Percentiles rank a stretch among this genome's conserved stretches.
Evolutionary conservation across 805 yeast species (phyloP).

Genomic region (Kuraishia capsulata): DNA sequence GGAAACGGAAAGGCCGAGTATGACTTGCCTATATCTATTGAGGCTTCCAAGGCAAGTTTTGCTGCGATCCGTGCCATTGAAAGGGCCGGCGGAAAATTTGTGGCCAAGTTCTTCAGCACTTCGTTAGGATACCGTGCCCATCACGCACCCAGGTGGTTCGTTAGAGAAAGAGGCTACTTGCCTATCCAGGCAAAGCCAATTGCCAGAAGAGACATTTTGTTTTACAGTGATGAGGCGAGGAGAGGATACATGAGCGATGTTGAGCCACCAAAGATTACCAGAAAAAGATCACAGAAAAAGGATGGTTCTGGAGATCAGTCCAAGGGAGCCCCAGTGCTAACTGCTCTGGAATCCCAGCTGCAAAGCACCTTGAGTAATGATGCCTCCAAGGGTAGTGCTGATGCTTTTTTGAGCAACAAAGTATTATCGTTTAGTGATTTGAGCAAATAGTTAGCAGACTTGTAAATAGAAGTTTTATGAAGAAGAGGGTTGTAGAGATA

Average conservation of each 20-base stretch:
- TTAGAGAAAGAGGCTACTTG: conserved; percentile 63
- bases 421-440: conserved; percentile 16
- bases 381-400: conserved; percentile 5
- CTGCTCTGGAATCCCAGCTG: conserved; percentile 14
- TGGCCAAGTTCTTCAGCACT: conserved; percentile 60
- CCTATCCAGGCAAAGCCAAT: conserved; percentile 86
- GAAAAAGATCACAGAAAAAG: conserved; percentile 6
- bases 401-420: conserved; percentile 14
- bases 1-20: conserved; percentile 49
- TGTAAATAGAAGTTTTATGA: background rate
- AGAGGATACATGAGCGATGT: conserved; percentile 65
- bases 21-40: conserved; percentile 60
- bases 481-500: too few species aligned
- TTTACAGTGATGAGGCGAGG: conserved; percentile 59
- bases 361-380: conserved; percentile 8
- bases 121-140: conserved; percentile 64
- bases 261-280: conserved; percentile 12
- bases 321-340: conserved; percentile 1
- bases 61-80: conserved; percentile 72
- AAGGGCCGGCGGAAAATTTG: conserved; percentile 60
- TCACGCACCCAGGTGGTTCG: conserved; percentile 61
- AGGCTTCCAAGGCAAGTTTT: conserved; percentile 73
- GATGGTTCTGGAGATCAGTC: background rate
- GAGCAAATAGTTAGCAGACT: conserved; percentile 2
- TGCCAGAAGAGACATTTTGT: conserved; percentile 68